Evolutionary conservation across 257 asterid species (phyloP).

Genomic region (Datura wrightii): DNA sequence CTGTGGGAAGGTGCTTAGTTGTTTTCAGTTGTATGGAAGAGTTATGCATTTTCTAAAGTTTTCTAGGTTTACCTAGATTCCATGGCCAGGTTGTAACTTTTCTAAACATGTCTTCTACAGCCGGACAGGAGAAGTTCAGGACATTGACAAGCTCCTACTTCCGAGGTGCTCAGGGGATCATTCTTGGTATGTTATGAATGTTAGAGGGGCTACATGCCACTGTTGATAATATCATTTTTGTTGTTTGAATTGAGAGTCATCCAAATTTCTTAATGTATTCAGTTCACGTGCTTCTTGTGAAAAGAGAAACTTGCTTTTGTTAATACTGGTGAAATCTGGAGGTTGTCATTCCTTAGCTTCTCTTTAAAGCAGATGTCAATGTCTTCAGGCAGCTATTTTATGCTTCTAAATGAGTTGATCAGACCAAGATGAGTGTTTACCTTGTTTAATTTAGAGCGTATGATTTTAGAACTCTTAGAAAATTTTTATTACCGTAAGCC

Average conservation of each 20-base stretch:
- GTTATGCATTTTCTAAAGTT: background rate
- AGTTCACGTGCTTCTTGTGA: background rate
- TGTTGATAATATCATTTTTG: background rate
- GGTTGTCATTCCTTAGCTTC: no score
- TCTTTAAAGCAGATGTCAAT: background rate
- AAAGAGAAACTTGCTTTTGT: background rate
- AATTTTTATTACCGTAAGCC: background rate
- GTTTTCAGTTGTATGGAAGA: background rate
- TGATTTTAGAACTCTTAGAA: background rate
- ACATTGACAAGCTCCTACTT: constrained; percentile 61
- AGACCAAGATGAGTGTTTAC: background rate
- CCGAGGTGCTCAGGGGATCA: constrained; percentile 65
- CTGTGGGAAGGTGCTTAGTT: background rate
- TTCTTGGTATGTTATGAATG: constrained; percentile 67
- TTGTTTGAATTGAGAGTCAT: background rate
- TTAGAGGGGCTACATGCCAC: background rate
- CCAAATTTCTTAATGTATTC: no score
- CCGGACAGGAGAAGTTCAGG: constrained; percentile 96
- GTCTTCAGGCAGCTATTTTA: background rate
- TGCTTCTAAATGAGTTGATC: background rate
- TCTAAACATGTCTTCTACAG: constrained; percentile 49
- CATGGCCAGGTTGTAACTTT: background rate
- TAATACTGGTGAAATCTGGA: background rate
- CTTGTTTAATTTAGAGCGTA: background rate
- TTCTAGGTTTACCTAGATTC: background rate